Evolutionary conservation across 23 red algal genomes (phyloP), one percentile per base, ranked within the genome.

Genomic region (Gracilaria caudata): DNA sequence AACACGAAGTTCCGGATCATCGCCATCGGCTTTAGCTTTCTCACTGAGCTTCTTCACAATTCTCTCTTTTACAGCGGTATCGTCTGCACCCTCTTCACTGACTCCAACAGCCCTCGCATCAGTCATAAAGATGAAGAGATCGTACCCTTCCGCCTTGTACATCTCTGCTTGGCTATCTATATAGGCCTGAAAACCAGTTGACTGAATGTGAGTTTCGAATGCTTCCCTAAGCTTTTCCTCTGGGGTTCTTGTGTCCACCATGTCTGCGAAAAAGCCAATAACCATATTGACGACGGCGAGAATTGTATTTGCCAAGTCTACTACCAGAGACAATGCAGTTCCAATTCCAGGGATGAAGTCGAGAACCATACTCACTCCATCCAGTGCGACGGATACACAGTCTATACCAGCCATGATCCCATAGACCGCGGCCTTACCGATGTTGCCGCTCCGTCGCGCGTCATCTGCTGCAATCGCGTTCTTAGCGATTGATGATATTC

Each of bases 331-430:
- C 32, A 79, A 37, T 4, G 75, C 75, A 19, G 49, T 56, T 41
- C 75, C 75, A n/a, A 79, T 79, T 19, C 49, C 55, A 16, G 75
- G 75, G 29, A 79, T 49, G 55, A 79, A 79, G 25, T 79, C 75
- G 44, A 56, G 55, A 1, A 79, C 75, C 75, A 79, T 60, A 25
- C 46, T 79, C 5, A 79, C 55, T 28, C 19, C 75, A 58, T 79
- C 75, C 4, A 79, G 21, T 21, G 55, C 47, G 10, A 79, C 75
- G 5, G 51, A 35, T 3, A 58, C 75, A 56, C 75, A 79, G 34
- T 79, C 75, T 32, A 79, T 19, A 28, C 51, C 21, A 4, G 75
- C 47, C 75, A 79, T 79, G 75, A 79, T 60, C 10, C 75, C 75
- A 39, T 79, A 79, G 14, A 79, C 57, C 46, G 75, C 55, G 4